Evolutionary conservation across 441 rosid species (phyloP).

Genomic region (Erodium moschatum): DNA sequence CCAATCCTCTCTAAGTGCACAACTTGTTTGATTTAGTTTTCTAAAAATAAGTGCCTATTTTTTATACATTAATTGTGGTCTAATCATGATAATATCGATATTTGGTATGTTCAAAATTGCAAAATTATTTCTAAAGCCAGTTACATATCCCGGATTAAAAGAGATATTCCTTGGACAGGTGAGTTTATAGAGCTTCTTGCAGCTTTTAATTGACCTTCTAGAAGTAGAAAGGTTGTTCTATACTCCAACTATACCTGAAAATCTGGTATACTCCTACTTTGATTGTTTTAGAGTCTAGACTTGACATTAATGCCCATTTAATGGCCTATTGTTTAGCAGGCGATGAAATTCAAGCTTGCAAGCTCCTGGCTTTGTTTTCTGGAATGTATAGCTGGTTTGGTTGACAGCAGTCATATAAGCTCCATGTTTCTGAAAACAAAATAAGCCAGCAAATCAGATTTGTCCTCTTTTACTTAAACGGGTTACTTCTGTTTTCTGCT

Average conservation of each 20-base stretch:
- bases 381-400: neutral
- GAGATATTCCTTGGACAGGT: neutral
- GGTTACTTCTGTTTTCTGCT: neutral
- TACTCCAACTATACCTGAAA: neutral
- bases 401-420: neutral
- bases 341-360: constrained; percentile 4
- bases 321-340: neutral
- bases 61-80: neutral
- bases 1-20: neutral
- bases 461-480: neutral
- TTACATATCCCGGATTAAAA: neutral
- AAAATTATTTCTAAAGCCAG: neutral
- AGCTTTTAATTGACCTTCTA: constrained; percentile 1
- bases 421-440: neutral
- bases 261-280: constrained; percentile 2
- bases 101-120: neutral
- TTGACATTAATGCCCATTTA: constrained; percentile 2
- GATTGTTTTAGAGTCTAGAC: neutral
- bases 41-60: neutral
- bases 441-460: constrained; percentile 5
- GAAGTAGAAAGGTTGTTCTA: constrained; percentile 2
- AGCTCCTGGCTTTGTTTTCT: neutral
- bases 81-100: neutral
- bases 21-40: neutral
- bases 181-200: neutral